phyloP scores from a whole-genome alignment of 148 eudicot species.

The Rhododendron kiyosumense region DNA sequence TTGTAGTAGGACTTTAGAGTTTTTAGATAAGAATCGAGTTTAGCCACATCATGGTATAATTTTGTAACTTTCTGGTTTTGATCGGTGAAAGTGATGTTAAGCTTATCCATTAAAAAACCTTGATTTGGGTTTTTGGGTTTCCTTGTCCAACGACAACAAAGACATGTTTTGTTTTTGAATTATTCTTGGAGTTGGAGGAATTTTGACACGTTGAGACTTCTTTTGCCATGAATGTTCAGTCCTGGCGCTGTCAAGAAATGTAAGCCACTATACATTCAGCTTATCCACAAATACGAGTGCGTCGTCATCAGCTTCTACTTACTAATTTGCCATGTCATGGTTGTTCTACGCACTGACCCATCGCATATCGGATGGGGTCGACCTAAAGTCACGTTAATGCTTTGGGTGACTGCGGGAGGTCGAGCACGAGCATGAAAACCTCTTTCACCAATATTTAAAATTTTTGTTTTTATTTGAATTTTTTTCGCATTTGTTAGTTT shows the following conservation, averaged over 20 bases:
- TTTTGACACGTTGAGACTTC: not conserved
- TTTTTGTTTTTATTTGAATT: no score
- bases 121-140: not conserved
- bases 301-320: not conserved
- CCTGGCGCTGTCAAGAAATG: not conserved
- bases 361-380: not conserved
- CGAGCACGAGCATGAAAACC: no score
- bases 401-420: no score
- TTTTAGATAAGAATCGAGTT: not conserved
- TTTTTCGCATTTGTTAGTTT: no score
- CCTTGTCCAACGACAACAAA: not conserved
- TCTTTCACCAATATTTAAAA: no score
- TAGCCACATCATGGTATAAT: not conserved
- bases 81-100: not conserved
- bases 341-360: not conserved
- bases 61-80: not conserved
- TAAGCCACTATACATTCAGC: constrained; percentile 1
- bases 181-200: not conserved
- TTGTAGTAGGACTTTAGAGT: not conserved
- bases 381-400: no score
- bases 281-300: constrained; percentile 16
- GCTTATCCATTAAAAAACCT: not conserved
- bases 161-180: not conserved
- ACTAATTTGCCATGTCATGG: constrained; percentile 22
- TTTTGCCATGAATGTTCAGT: constrained; percentile 22